Conservation (phyloP, 306 rosid genomes). For the Medicago arabica region DNA sequence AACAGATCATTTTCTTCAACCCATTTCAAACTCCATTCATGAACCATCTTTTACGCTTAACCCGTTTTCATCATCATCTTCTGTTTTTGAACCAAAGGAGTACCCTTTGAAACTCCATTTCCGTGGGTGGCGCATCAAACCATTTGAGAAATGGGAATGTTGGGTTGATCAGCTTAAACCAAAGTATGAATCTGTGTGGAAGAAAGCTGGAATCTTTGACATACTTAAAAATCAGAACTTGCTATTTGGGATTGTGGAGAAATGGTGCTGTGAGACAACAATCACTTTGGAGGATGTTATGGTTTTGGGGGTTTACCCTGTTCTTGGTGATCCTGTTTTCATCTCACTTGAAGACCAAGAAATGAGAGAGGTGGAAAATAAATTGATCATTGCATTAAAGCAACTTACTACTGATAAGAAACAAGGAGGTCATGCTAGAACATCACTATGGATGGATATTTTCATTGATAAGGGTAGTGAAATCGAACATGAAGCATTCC, state of each 20-base stretch:
- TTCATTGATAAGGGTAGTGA: slow-evolving; percentile 48
- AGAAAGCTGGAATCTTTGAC: slow-evolving; percentile 46
- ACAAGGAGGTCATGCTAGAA: neutral
- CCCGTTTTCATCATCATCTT: neutral
- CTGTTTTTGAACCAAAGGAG: neutral
- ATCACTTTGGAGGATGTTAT: neutral
- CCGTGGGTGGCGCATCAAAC: slow-evolving; percentile 41
- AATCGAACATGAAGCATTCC: slow-evolving; percentile 60
- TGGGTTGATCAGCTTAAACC: slow-evolving; percentile 45
- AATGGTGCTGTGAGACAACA: slow-evolving; percentile 30
- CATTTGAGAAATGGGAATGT: slow-evolving; percentile 36
- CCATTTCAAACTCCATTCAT: neutral
- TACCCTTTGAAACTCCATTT: slow-evolving; percentile 37
- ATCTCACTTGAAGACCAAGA: neutral
- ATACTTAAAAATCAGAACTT: slow-evolving; percentile 33
- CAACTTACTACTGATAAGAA: slow-evolving; percentile 20
- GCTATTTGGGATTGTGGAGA: slow-evolving; percentile 41
- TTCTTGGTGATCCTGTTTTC: neutral
- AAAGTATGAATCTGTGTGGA: slow-evolving; percentile 41
- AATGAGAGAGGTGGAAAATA: neutral
- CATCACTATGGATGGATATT: slow-evolving; percentile 44
- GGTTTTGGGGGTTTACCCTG: neutral
- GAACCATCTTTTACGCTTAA: neutral
- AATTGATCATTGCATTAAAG: neutral
- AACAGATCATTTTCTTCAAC: slow-evolving; percentile 12